Evolutionary conservation across 805 yeast species (phyloP).

Genomic region (Lachancea waltii): DNA sequence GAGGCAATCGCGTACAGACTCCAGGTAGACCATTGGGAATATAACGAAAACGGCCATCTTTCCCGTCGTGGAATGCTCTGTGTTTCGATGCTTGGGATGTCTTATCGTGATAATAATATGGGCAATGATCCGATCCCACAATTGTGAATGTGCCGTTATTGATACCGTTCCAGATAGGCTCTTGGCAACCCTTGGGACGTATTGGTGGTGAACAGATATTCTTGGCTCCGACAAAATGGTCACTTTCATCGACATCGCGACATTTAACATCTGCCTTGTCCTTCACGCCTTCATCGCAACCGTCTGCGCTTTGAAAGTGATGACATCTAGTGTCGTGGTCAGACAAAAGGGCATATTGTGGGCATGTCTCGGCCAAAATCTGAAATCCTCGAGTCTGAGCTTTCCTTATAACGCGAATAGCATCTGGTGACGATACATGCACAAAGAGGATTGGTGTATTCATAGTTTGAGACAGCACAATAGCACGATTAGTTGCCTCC

Average conservation of each 20-base stretch:
- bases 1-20: constrained; percentile 41
- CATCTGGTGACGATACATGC: constrained; percentile 41
- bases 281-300: background rate
- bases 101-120: constrained; percentile 36
- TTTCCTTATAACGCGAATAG: constrained; percentile 36
- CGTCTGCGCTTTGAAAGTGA: constrained; percentile 14
- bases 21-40: constrained; percentile 48
- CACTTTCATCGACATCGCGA: constrained; percentile 17
- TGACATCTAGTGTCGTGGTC: constrained; percentile 31
- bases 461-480: constrained; percentile 38
- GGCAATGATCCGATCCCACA: constrained; percentile 43
- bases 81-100: constrained; percentile 35
- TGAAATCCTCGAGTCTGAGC: constrained; percentile 40
- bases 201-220: constrained; percentile 47
- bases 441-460: constrained; percentile 43
- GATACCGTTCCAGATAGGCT: constrained; percentile 40
- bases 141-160: constrained; percentile 44
- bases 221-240: constrained; percentile 42
- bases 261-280: background rate
- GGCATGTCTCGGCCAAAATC: constrained; percentile 46
- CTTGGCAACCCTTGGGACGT: constrained; percentile 33
- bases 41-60: constrained; percentile 35
- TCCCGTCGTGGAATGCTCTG: constrained; percentile 35
- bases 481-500: constrained; percentile 45
- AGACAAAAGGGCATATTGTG: constrained; percentile 42